Evolutionary conservation across 257 asterid genomes (phyloP).

Genomic region (Solanum paucissectum): DNA sequence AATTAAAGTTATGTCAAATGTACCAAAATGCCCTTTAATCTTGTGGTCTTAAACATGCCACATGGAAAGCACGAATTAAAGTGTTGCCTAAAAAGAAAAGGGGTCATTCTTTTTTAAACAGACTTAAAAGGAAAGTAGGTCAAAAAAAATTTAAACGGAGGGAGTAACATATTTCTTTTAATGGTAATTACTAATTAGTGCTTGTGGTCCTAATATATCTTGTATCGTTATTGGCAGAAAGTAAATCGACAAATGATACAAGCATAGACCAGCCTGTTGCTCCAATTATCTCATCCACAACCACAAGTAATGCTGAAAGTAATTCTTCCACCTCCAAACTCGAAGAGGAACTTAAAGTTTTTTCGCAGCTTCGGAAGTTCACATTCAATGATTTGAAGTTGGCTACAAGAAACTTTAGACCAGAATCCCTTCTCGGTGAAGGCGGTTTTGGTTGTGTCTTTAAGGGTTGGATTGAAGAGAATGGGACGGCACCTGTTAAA

Average conservation of each 20-base stretch:
- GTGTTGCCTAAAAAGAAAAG: too few species aligned
- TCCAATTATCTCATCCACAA: slow-evolving; percentile 36
- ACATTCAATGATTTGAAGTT: slow-evolving; percentile 50
- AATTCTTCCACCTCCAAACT: slow-evolving; percentile 48
- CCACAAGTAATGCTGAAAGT: slow-evolving; percentile 54
- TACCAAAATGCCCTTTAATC: background rate
- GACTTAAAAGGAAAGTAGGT: too few species aligned
- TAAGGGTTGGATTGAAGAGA: slow-evolving; percentile 76
- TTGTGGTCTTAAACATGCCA: background rate
- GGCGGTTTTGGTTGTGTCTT: slow-evolving; percentile 73
- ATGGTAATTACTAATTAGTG: background rate
- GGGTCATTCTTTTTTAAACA: too few species aligned
- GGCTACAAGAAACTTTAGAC: slow-evolving; percentile 69
- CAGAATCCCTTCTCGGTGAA: slow-evolving; percentile 64
- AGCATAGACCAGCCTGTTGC: slow-evolving; percentile 34
- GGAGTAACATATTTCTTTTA: background rate
- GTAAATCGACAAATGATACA: slow-evolving; percentile 42
- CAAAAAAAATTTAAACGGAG: too few species aligned
- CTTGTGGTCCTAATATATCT: background rate
- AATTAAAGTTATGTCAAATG: background rate
- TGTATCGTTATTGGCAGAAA: slow-evolving; percentile 24
- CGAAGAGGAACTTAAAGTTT: slow-evolving; percentile 59
- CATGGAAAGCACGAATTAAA: background rate
- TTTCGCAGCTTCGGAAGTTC: slow-evolving; percentile 52
- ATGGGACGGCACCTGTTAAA: slow-evolving; percentile 59